Percentiles rank a stretch among this genome's conserved stretches.
Conservation (phyloP, 495 filamentous ascomycete genomes). For the Massariosphaeria phaeospora region DNA sequence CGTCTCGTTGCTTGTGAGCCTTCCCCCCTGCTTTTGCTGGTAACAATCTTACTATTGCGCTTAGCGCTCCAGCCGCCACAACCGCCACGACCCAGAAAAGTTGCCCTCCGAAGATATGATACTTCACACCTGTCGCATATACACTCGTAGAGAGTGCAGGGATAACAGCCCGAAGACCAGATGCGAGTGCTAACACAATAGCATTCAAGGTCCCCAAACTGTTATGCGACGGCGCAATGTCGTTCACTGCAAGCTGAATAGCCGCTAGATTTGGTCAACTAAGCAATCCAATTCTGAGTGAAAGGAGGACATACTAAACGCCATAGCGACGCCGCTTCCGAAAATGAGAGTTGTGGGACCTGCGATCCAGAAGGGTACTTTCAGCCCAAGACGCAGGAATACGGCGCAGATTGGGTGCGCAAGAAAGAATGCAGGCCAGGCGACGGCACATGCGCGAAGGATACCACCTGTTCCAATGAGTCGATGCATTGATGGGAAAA, state of each 20-base stretch:
- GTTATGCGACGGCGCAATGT: constrained; percentile 55
- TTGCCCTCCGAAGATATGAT: constrained; percentile 55
- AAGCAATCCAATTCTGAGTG: not conserved
- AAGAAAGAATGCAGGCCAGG: constrained; percentile 57
- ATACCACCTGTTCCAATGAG: constrained; percentile 58
- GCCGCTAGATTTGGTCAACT: constrained; percentile 40
- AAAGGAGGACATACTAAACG: constrained; percentile 47
- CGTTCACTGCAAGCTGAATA: constrained; percentile 63
- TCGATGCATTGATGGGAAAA: constrained; percentile 57
- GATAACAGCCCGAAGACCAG: constrained; percentile 52
- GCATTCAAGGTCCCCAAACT: constrained; percentile 63
- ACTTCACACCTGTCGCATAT: constrained; percentile 56
- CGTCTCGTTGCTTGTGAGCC: no score
- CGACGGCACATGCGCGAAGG: constrained; percentile 48
- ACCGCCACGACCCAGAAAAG: constrained; percentile 61
- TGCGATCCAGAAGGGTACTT: constrained; percentile 53
- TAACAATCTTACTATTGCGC: constrained; percentile 45
- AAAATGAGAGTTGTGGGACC: constrained; percentile 41
- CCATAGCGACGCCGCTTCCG: constrained; percentile 61
- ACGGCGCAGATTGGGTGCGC: constrained; percentile 49
- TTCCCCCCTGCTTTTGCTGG: constrained; percentile 47
- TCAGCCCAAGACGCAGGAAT: constrained; percentile 45
- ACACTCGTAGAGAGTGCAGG: constrained; percentile 58
- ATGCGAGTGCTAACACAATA: constrained; percentile 52
- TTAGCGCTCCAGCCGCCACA: constrained; percentile 45